Evolutionary conservation across 257 asterid species (phyloP), one percentile per base, ranked within the genome.

Genomic region (Oldenlandia corymbosa): DNA sequence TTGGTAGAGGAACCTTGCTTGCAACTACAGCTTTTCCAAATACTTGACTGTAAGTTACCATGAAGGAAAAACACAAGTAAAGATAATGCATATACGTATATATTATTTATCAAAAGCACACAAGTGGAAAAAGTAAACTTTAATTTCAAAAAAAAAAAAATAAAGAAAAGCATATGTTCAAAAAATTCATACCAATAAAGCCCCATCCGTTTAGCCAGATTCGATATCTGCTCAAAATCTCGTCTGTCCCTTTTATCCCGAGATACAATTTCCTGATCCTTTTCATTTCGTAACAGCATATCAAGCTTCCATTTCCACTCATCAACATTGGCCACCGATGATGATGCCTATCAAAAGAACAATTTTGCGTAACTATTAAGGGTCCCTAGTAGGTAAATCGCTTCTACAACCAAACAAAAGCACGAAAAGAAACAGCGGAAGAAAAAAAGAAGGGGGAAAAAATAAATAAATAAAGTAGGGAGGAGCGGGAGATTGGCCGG

Each of bases 291-390:
- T 65, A 76, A 55, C 71, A 93, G 78, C 94, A 90, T 82, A 78
- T 88, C 74, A 72, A 93, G 92, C 63, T 93, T 93, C 97, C 97
- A 93, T 82, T 87, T 93, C 99, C 99, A 89, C 83, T 87, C 97
- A 61, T 93, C 97, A 69, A 93, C 83, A 75, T 92, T 92, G 47
- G 96, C 99, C 73, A 92, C 99, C 0, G 99, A 87, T 14, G 97
- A 92, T 21, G 99, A 89, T 50, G 95, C 97, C 97, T 92, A 58
- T 66, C 70, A 70, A 55, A 30, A 53, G 10, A 50, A 42, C 5
- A 55, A 1, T 12, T 24, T 37, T 68, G 24, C 48, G 50, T 58
- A 32, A 28, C 48, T 12, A 57, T 49, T 47, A 41, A 41, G 11
- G 7, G 14, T 4, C 7, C 41, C 69, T 24, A 28, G 60, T 12